Percentiles rank a stretch among this genome's conserved stretches.
Evolutionary conservation across 2,329 filamentous ascomycete genomes (phyloP).

Genomic region (Colletotrichum euphorbiae): DNA sequence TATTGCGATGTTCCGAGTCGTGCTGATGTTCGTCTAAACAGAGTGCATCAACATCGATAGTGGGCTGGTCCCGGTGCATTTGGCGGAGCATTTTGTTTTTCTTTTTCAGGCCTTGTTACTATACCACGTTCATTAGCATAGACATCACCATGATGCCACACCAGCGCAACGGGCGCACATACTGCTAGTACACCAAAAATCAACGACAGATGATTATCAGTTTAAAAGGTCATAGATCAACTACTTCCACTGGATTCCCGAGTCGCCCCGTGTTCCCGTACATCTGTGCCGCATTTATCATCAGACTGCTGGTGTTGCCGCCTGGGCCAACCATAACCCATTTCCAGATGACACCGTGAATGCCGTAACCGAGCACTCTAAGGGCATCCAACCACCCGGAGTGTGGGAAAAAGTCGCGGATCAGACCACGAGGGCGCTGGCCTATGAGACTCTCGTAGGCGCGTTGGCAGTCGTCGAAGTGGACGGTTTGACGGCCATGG

Average conservation of each 20-base stretch:
- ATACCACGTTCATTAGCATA: slow-evolving; percentile 39
- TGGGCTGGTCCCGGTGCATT: slow-evolving; percentile 27
- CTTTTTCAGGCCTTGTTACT: slow-evolving; percentile 1
- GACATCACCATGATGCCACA: slow-evolving; percentile 38
- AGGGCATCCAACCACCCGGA: slow-evolving; percentile 59
- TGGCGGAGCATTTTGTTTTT: slow-evolving; percentile 31
- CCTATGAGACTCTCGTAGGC: slow-evolving; percentile 76
- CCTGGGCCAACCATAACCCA: slow-evolving; percentile 67
- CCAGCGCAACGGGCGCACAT: slow-evolving; percentile 39
- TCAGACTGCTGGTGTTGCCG: slow-evolving; percentile 60
- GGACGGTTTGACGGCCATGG: slow-evolving; percentile 75
- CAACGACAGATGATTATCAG: not conserved
- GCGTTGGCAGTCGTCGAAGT: slow-evolving; percentile 79
- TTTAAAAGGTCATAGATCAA: slow-evolving; percentile 46
- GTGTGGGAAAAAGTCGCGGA: slow-evolving; percentile 61
- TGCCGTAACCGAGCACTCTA: slow-evolving; percentile 57
- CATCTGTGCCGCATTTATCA: slow-evolving; percentile 70
- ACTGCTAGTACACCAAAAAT: slow-evolving; percentile 12
- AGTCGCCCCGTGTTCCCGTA: slow-evolving; percentile 63
- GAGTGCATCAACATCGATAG: not conserved
- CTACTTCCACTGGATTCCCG: slow-evolving; percentile 53
- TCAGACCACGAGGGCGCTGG: slow-evolving; percentile 53
- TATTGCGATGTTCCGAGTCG: slow-evolving; percentile 16
- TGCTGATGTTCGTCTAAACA: slow-evolving; percentile 29
- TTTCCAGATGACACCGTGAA: slow-evolving; percentile 64